Conservation (phyloP, 1,284 basidiomycete genomes). For the Moesziomyces sp. region DNA sequence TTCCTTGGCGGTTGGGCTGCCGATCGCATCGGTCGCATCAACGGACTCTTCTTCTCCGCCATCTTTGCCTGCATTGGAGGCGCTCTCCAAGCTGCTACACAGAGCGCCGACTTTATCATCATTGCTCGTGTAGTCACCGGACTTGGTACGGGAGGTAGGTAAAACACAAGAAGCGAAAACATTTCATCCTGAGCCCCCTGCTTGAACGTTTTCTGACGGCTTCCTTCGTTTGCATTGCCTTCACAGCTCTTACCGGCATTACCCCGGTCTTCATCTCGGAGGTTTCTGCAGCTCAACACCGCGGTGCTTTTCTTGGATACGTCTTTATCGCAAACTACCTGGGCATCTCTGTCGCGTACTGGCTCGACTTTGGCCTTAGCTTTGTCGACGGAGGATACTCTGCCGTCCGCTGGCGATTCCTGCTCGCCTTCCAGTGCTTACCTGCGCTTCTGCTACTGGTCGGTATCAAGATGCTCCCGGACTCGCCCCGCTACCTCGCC, state of each 20-base stretch:
- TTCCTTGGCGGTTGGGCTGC: neutral
- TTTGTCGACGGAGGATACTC: conserved; percentile 1
- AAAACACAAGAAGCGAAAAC: neutral
- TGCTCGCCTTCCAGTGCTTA: neutral
- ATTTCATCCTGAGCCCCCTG: neutral
- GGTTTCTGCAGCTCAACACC: neutral
- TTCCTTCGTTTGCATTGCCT: neutral
- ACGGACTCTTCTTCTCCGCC: neutral
- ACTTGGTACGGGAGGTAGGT: neutral
- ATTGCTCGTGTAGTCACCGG: neutral
- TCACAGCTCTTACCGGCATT: neutral
- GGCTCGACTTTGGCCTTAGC: neutral
- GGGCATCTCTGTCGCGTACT: neutral
- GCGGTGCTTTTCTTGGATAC: neutral
- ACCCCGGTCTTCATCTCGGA: neutral
- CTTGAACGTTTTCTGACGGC: neutral
- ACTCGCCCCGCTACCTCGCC: neutral
- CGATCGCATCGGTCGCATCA: neutral
- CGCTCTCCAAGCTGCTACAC: neutral
- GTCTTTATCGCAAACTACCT: neutral
- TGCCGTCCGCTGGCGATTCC: neutral
- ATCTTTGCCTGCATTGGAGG: neutral
- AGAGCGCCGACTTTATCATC: neutral
- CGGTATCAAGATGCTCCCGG: neutral
- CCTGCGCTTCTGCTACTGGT: neutral